Evolutionary conservation across 345 rosid genomes (phyloP).

Genomic region (Populus pruinosa): DNA sequence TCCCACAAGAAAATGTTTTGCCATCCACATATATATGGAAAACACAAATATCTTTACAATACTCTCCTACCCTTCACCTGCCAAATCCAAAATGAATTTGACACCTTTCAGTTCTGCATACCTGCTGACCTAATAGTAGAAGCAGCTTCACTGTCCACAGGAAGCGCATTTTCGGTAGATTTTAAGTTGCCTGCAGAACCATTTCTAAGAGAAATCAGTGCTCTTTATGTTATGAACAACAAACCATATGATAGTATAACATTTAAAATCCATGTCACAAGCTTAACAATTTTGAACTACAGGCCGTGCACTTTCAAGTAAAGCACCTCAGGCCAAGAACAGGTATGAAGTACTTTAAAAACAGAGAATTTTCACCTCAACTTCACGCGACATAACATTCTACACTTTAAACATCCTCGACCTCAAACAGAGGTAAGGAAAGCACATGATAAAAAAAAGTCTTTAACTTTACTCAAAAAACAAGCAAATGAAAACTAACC

Average conservation of each 20-base stretch:
- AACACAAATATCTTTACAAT: not conserved
- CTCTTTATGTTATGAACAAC: not conserved
- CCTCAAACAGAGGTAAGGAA: not conserved
- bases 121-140: slow-evolving; percentile 31
- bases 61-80: not conserved
- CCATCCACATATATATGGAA: not conserved
- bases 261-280: not conserved
- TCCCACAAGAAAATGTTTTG: not conserved
- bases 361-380: not conserved
- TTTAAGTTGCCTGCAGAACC: slow-evolving; percentile 42
- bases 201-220: slow-evolving; percentile 9
- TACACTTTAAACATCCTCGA: not conserved
- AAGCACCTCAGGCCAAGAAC: too few species aligned
- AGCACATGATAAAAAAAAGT: not conserved
- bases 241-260: not conserved
- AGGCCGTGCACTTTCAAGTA: not conserved
- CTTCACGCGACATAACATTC: not conserved
- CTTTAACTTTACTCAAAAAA: not conserved
- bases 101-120: not conserved
- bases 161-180: slow-evolving; percentile 13
- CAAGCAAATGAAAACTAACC: not conserved
- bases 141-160: slow-evolving; percentile 19
- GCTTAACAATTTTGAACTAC: not conserved
- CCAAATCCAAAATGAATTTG: slow-evolving; percentile 1
- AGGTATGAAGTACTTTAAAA: not conserved